Conservation (phyloP, 2,329 filamentous ascomycete genomes). For the Cladobotryum protrusum region DNA sequence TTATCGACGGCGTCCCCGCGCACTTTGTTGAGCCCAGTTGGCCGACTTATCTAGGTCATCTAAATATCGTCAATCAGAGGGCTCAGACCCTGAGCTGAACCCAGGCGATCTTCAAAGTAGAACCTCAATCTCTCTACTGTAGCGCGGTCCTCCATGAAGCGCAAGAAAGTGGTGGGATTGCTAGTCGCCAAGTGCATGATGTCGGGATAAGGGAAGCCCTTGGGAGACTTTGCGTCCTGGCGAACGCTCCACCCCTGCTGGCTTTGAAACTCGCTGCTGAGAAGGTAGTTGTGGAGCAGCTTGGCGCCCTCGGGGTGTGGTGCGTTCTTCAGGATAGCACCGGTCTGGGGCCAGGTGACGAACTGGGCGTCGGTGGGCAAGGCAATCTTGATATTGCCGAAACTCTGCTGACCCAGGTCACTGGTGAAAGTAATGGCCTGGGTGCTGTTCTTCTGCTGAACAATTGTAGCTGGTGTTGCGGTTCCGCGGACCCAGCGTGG, state of each 20-base stretch:
- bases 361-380: constrained; percentile 34
- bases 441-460: constrained; percentile 23
- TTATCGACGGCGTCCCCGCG: too few species aligned
- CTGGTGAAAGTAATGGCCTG: constrained; percentile 31
- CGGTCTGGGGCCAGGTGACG: constrained; percentile 43
- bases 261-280: constrained; percentile 35
- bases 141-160: constrained; percentile 36
- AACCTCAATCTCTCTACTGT: constrained; percentile 36
- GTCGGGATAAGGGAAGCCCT: constrained; percentile 21
- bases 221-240: constrained; percentile 25
- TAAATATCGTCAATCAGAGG: constrained; percentile 27
- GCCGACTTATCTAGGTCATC: not conserved
- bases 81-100: constrained; percentile 35
- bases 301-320: constrained; percentile 46
- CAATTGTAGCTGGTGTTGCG: constrained; percentile 33
- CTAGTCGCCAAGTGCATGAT: constrained; percentile 25
- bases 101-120: constrained; percentile 37
- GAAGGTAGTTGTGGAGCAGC: constrained; percentile 41
- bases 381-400: constrained; percentile 17
- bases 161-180: constrained; percentile 31
- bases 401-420: constrained; percentile 11
- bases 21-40: too few species aligned
- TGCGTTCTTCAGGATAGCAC: constrained; percentile 41
- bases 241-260: constrained; percentile 28
- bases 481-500: constrained; percentile 48